Base-by-base conservation (phyloP, 805 yeast genomes). In the Hanseniaspora hatyaiensis region DNA sequence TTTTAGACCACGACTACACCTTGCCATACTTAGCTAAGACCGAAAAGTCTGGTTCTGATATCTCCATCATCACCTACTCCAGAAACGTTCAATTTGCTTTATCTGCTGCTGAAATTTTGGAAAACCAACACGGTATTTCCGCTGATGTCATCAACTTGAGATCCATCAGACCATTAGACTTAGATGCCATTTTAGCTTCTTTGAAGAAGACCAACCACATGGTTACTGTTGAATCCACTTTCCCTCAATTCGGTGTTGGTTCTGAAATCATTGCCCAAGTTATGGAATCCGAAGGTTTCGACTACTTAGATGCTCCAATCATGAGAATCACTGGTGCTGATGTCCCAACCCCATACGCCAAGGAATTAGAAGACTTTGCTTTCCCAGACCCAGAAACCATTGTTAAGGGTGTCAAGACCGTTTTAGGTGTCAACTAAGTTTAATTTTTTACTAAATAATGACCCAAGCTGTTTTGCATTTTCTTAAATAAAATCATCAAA, bases 321-420 rank as follows among this genome's bases (percentile, higher is more conserved):
- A 94, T 82, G 72, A 86, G 99, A 75, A 89, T 88, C 60, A 92
- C 98, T 51, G 98, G 98, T 67, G 94, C 97, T 64, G 99, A 92
- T 72, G 96, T 88, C 28, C 99, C 99, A 68, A 92, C 98, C 57
- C 99, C 99, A 55, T 92, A 92, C 65, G 95, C 96, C 59, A 77
- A 79, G 68, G 88, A 82, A 71, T 77, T 92, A 65, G 99, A 92
- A 78, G 94, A 83, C 71, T 84, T 92, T 64, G 96, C 97, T 49
- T 92, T 92, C 96, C 99, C 99, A 68, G 95, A 88, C 66, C 74
- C 84, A 49, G 89, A 84, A 62, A 77, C 87, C 55, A 83, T 92
- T 59, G 76, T 83, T 63, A 82, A 87, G 75, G 96, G 87, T 56
- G 74, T 75, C 56, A 84, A 79, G 70, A 82, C 81, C 67, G 88